Evolutionary conservation across 2,329 filamentous ascomycete species (phyloP).

Genomic region (Monosporascus sp.): DNA sequence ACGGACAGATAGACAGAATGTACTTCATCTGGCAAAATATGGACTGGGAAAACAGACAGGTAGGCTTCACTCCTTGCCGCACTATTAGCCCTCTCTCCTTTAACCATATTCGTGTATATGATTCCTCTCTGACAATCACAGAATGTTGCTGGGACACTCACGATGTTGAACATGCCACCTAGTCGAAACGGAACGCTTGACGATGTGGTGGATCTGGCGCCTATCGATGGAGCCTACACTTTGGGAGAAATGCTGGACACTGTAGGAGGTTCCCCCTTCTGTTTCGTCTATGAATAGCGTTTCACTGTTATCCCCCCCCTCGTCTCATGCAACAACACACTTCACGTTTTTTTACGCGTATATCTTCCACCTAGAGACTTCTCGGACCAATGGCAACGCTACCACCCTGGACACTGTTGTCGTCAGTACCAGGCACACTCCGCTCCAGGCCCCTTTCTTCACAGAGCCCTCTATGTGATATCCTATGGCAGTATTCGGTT

Average conservation of each 20-base stretch:
- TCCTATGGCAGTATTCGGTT: too few species aligned
- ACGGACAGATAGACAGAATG: slow-evolving; percentile 40
- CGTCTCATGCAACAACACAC: too few species aligned
- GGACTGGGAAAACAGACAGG: slow-evolving; percentile 33
- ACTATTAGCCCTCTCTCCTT: not conserved
- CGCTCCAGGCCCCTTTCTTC: too few species aligned
- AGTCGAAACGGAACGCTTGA: slow-evolving; percentile 37
- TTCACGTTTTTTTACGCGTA: too few species aligned
- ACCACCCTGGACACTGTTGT: too few species aligned
- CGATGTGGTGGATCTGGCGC: slow-evolving; percentile 26
- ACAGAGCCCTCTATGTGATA: too few species aligned
- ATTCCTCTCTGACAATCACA: slow-evolving; percentile 11
- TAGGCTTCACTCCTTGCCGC: slow-evolving; percentile 6
- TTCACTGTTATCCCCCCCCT: too few species aligned
- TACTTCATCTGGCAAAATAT: slow-evolving; percentile 47
- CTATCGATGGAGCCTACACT: slow-evolving; percentile 15
- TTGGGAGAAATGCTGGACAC: slow-evolving; percentile 35
- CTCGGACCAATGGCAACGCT: too few species aligned
- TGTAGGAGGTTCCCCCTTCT: slow-evolving; percentile 34
- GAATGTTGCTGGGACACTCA: slow-evolving; percentile 36
- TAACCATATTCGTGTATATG: not conserved
- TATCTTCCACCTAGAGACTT: too few species aligned
- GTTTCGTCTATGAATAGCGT: slow-evolving; percentile 37
- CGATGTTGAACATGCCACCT: slow-evolving; percentile 34
- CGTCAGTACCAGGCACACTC: too few species aligned